Conservation (phyloP, 306 rosid genomes). For the Hippophae gyantsensis region DNA sequence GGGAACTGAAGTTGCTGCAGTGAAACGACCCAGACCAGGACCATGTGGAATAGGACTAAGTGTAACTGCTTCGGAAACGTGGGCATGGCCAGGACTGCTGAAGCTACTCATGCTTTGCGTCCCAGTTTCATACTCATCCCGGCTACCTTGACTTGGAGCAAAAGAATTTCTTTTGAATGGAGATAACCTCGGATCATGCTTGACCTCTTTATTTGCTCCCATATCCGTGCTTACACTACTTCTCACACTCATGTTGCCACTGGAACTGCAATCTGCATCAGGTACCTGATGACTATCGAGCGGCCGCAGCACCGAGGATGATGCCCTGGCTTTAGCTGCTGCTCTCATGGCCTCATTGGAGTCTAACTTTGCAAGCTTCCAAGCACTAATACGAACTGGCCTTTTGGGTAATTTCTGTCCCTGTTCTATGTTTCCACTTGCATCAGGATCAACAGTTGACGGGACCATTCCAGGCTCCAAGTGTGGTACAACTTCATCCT, state of each 20-base stretch:
- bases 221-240: constrained; percentile 84
- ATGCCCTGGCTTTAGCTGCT: constrained; percentile 97
- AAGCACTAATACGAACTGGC: constrained; percentile 81
- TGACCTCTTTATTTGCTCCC: constrained; percentile 59
- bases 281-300: constrained; percentile 50
- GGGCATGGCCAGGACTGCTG: constrained; percentile 79
- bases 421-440: constrained; percentile 64
- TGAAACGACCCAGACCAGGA: constrained; percentile 52
- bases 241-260: constrained; percentile 79
- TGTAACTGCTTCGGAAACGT: constrained; percentile 62
- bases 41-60: constrained; percentile 90
- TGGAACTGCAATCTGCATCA: constrained; percentile 70
- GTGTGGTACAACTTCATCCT: constrained; percentile 98
- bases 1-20: constrained; percentile 44
- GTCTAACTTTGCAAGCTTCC: constrained; percentile 93
- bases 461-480: constrained; percentile 98
- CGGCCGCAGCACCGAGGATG: constrained; percentile 88
- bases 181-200: constrained; percentile 54
- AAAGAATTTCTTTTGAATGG: constrained; percentile 45
- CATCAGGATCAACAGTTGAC: constrained; percentile 94
- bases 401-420: constrained; percentile 58
- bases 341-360: constrained; percentile 78
- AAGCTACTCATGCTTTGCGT: constrained; percentile 93
- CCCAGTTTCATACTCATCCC: constrained; percentile 87
- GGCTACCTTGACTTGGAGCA: constrained; percentile 88